These are phyloP conservation scores for Cercophora newfieldiana DNA, from an alignment of 495 filamentous ascomycete species.

Conservation along the genomic window DNA sequence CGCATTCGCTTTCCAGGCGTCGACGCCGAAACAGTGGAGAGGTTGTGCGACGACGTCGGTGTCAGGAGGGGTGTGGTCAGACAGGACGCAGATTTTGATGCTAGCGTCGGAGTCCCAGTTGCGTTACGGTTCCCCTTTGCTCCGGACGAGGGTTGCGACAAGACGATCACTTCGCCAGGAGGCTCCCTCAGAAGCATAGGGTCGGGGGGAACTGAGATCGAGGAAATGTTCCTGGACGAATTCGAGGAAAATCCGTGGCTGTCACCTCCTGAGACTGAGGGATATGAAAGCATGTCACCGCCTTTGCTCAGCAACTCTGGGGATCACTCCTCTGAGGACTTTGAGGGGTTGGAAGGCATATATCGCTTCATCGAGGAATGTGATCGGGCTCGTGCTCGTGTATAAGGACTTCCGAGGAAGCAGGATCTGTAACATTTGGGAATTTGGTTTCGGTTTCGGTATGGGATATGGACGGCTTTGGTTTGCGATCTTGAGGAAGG, in stretches of 20 bases:
- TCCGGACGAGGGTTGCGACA: constrained; percentile 48
- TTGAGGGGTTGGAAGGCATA: constrained; percentile 82
- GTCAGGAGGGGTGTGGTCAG: constrained; percentile 71
- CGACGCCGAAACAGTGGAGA: constrained; percentile 78
- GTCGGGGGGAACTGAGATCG: constrained; percentile 44
- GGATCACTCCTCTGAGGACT: constrained; percentile 55
- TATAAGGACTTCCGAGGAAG: constrained; percentile 22
- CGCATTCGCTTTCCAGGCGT: constrained; percentile 89
- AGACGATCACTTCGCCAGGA: constrained; percentile 52
- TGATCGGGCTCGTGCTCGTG: constrained; percentile 51
- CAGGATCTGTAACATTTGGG: constrained; percentile 14
- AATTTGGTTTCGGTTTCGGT: neutral
- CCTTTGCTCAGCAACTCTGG: constrained; percentile 41
- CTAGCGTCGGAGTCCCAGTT: constrained; percentile 61
- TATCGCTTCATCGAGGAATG: constrained; percentile 86
- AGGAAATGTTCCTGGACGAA: constrained; percentile 42
- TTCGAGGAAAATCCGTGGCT: constrained; percentile 49
- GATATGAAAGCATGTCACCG: constrained; percentile 53
- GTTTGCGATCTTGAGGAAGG: neutral
- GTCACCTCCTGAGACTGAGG: constrained; percentile 44
- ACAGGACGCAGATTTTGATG: constrained; percentile 75
- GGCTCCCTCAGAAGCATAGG: constrained; percentile 47
- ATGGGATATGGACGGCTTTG: neutral
- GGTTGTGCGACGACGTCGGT: constrained; percentile 82
- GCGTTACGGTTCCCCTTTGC: constrained; percentile 87